Evolutionary conservation across 768 basidiomycete species (phyloP).

Genomic region (Auriculariales sp.): DNA sequence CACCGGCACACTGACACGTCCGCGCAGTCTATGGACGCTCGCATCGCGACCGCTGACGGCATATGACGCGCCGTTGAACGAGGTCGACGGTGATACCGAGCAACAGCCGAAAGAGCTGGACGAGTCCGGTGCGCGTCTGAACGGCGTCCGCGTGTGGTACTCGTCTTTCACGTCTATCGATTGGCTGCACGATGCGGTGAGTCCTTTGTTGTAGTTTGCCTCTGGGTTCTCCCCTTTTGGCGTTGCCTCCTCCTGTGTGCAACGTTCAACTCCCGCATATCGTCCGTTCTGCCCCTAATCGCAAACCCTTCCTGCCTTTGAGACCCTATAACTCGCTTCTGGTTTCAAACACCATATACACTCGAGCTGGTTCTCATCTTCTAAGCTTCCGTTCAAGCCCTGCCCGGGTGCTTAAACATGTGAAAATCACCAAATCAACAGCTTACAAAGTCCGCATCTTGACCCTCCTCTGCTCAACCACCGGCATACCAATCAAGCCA

Average conservation of each 20-base stretch:
- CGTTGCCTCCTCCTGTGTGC: no score
- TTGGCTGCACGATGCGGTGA: conserved; percentile 82
- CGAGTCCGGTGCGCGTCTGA: conserved; percentile 50
- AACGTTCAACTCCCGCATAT: no score
- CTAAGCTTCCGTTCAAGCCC: conserved; percentile 8
- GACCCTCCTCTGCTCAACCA: no score
- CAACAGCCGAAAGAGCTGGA: conserved; percentile 25
- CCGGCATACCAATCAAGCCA: no score
- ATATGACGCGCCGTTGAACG: conserved; percentile 38
- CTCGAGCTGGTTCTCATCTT: conserved; percentile 6
- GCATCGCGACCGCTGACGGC: conserved; percentile 47
- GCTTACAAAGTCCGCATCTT: no score
- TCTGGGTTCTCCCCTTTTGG: no score
- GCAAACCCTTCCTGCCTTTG: no score
- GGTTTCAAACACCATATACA: conserved; percentile 6
- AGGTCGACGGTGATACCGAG: conserved; percentile 18
- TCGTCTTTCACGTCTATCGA: conserved; percentile 83
- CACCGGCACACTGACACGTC: not conserved
- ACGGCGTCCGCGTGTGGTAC: conserved; percentile 86
- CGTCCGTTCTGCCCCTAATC: no score
- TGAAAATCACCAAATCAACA: no score
- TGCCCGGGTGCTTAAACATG: no score
- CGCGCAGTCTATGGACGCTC: not conserved
- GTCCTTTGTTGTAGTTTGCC: no score
- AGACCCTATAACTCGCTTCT: no score